These are phyloP conservation scores for Xylaria sp. DNA, from an alignment of 2,329 filamentous ascomycete genomes.

Conservation along the genomic window DNA sequence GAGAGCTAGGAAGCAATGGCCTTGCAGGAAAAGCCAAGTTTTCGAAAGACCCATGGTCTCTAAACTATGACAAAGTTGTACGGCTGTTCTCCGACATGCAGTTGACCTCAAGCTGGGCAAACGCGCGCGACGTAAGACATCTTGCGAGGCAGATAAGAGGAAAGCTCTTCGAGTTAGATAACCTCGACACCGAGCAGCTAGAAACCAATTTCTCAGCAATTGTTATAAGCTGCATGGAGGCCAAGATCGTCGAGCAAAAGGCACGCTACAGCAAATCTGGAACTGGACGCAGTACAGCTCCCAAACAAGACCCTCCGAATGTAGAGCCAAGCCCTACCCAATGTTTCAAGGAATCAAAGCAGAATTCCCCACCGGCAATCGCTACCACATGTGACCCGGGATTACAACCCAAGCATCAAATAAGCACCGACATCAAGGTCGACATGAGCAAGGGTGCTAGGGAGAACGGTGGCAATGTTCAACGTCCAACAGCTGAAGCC, in stretches of 20 bases:
- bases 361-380: no score
- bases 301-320: no score
- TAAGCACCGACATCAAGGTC: no score
- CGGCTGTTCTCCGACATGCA: constrained; percentile 1
- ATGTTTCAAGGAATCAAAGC: no score
- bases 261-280: neutral
- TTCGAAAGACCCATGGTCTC: neutral
- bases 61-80: neutral
- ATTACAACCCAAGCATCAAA: no score
- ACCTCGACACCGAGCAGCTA: neutral
- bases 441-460: no score
- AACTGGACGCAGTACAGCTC: no score
- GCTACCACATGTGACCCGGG: no score
- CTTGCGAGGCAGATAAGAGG: neutral
- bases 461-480: no score
- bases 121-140: constrained; percentile 6
- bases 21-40: neutral
- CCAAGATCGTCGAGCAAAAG: neutral
- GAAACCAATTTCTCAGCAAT: neutral
- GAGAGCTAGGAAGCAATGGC: neutral
- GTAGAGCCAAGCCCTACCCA: no score
- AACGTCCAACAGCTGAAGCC: neutral
- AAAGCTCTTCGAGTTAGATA: neutral
- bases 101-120: neutral
- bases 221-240: neutral